phyloP scores from a whole-genome alignment of 345 rosid genomes.

The Trapa bicornis region DNA sequence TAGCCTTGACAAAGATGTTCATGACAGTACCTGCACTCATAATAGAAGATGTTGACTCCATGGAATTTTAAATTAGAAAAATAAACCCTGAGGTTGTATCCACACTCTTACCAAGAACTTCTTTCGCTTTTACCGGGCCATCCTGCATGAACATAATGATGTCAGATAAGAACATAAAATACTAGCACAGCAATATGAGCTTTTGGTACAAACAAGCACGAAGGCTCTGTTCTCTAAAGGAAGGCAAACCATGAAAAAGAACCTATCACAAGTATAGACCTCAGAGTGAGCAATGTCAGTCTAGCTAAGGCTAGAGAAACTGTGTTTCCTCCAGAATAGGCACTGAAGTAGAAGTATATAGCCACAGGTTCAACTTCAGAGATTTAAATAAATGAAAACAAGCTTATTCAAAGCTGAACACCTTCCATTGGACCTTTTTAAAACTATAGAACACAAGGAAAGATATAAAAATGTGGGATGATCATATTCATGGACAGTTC shows the following conservation, averaged over 20 bases:
- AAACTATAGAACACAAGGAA: neutral
- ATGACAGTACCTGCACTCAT: constrained; percentile 55
- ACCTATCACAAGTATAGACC: neutral
- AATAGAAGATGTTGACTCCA: constrained; percentile 14
- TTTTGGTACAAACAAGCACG: neutral
- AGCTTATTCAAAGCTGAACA: neutral
- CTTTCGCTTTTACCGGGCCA: constrained; percentile 53
- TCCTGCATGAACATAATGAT: constrained; percentile 42
- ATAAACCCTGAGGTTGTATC: neutral
- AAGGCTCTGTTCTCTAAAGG: neutral
- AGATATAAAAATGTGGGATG: too few relatives aligned
- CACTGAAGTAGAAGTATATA: neutral
- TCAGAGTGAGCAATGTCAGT: neutral
- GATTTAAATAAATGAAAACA: neutral
- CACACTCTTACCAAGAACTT: constrained; percentile 50
- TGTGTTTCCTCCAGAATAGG: neutral
- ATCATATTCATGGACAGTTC: too few relatives aligned
- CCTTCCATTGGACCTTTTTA: neutral
- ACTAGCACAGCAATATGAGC: neutral
- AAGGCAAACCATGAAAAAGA: neutral
- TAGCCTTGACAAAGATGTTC: constrained; percentile 61
- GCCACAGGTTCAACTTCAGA: neutral
- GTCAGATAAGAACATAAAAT: neutral
- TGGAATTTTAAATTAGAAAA: neutral
- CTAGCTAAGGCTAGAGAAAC: neutral